Base-by-base conservation (phyloP, 805 yeast species). In the Metschnikowia colocasiae region DNA sequence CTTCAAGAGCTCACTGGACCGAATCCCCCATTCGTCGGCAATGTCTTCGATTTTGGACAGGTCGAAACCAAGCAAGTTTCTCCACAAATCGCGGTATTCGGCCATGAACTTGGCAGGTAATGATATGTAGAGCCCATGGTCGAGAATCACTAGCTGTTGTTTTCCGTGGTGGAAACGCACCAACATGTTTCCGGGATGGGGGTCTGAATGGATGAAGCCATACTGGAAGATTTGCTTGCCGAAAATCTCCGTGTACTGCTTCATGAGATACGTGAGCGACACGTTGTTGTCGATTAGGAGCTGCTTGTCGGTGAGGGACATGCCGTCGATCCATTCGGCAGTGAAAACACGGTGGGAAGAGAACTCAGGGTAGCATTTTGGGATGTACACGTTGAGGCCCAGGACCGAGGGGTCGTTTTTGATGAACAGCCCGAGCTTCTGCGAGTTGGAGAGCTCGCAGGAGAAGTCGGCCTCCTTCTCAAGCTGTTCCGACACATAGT, bases 321-420 rank as follows among this genome's bases (percentile, higher is more conserved):
- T 76, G 22, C 91, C 94, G 31, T 86, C 86, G 40, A 86, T 82
- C 90, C 91, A 87, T 62, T 87, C 94, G 22, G 82, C 75, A 10
- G 81, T 74, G 37, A 86, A 61, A 2, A 86, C 80, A 41, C 80
- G 75, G 34, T 61, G 57, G 1, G 81, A 69, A 12, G 83, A 66
- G 23, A 69, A 49, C 3, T 78, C 71, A 0, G 68, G 61, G 55
- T 73, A 82, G 16, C 73, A 69, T 38, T 62, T 55, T 2, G 94
- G 95, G 13, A 86, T 70, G 57, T 82, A 75, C 4, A 82, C 73
- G 26, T 71, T 69, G n/a, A 49, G 44, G 13, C 57, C 58, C 3
- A 54, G 52, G 31, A 80, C 65, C 18, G 67, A 65, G 1, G 61
- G 45, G 54, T 83, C 88, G 2, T 52, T 45, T 2, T 56, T 59